phyloP scores from a whole-genome alignment of 495 filamentous ascomycete species.

The Aspergillus cavernicola region DNA sequence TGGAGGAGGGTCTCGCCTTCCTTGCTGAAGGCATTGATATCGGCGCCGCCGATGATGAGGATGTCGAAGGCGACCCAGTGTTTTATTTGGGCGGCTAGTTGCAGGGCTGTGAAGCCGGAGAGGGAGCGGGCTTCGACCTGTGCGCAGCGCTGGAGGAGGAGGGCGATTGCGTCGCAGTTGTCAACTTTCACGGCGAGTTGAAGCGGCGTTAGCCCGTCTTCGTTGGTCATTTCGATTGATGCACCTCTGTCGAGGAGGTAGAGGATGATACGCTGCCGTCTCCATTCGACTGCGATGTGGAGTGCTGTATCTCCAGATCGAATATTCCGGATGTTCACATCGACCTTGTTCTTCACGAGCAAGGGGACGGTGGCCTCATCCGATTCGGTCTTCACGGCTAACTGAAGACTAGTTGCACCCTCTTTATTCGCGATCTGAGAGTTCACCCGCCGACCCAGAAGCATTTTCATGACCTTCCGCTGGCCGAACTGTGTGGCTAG shows the following conservation, averaged over 20 bases:
- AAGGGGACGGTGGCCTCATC: conserved; percentile 32
- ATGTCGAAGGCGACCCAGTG: conserved; percentile 34
- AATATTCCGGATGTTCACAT: conserved; percentile 27
- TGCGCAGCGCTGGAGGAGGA: conserved; percentile 25
- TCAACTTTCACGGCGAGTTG: conserved; percentile 29
- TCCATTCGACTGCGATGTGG: conserved; percentile 26
- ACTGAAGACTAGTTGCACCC: conserved; percentile 23
- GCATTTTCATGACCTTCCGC: conserved; percentile 24
- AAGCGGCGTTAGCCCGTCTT: conserved; percentile 28
- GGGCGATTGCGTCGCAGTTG: conserved; percentile 30
- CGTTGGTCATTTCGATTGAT: conserved; percentile 18
- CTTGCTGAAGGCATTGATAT: conserved; percentile 30
- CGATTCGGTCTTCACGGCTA: conserved; percentile 25
- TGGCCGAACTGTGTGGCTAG: conserved; percentile 27
- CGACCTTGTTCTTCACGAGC: conserved; percentile 21
- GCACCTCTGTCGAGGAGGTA: conserved; percentile 32
- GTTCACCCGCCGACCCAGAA: conserved; percentile 21
- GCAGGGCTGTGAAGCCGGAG: conserved; percentile 25
- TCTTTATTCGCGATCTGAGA: conserved; percentile 16
- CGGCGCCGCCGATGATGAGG: conserved; percentile 28
- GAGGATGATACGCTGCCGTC: conserved; percentile 26
- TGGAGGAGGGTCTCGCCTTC: conserved; percentile 31
- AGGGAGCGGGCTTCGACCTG: conserved; percentile 23
- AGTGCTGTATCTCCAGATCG: conserved; percentile 31
- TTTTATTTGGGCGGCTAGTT: conserved; percentile 20